phyloP scores from a whole-genome alignment of 1,284 basidiomycete species.

The Ceratobasidium sp. region DNA sequence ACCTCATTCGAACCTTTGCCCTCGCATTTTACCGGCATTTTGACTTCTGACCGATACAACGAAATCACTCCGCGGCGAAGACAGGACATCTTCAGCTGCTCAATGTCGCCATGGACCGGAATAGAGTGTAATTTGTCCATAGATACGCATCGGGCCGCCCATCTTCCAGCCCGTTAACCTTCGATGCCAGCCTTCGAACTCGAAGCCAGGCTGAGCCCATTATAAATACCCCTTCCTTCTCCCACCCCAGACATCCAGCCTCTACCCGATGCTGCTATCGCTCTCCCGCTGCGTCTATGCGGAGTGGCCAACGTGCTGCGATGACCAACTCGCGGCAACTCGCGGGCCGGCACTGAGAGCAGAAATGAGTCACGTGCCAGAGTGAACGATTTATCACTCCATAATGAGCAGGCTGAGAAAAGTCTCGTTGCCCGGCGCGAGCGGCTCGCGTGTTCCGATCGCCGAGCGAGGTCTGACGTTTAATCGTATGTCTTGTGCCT shows the following conservation, averaged over 20 bases:
- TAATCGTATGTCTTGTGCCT: slow-evolving; percentile 8
- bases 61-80: too few species aligned
- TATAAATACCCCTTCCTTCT: neutral
- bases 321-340: neutral
- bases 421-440: neutral
- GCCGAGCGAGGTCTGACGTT: slow-evolving; percentile 24
- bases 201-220: neutral
- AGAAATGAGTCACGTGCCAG: neutral
- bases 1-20: too few species aligned
- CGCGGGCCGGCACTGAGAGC: neutral
- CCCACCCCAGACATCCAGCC: slow-evolving; percentile 9
- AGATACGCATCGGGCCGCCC: neutral
- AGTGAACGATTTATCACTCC: neutral
- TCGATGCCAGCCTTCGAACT: neutral
- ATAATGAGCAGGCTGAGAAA: neutral
- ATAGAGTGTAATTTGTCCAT: too few species aligned
- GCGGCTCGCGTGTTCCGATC: neutral
- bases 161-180: neutral
- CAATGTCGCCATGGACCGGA: too few species aligned
- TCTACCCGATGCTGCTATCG: neutral
- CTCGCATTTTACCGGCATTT: too few species aligned
- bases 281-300: neutral
- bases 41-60: too few species aligned
- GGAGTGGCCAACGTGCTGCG: neutral
- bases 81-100: too few species aligned